Evolutionary conservation across 345 rosid species (phyloP), one percentile per base, ranked within the genome.

Genomic region (Populus euphratica): DNA sequence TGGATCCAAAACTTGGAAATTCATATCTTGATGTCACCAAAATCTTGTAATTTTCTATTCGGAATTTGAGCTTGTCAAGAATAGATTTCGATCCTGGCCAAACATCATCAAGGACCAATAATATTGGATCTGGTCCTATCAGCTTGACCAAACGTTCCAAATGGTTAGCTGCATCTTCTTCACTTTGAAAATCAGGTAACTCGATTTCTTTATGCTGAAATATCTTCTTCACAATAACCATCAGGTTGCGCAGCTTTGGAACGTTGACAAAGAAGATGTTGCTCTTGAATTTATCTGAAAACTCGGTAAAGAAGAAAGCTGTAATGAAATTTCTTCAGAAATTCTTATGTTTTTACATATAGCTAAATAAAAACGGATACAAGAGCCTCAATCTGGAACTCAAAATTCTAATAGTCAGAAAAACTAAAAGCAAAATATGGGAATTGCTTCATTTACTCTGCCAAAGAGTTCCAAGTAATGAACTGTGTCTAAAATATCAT

Each of bases 81-180:
- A 78, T 64, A 75, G 52, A 20, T 35, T 78, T 72, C 50, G 82
- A 76, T 54, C 74, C 74, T 41, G 79, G 25, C 85, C 85, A 78
- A 71, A 82, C 82, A 70, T 82, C 85, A 44, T 82, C 82, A 43
- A 82, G 85, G 70, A 82, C 80, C 65, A 82, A 63, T n/a, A 82
- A 65, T 35, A 71, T 66, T 50, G 74, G 79, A 36, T 33, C 54
- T 44, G 44, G 49, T 8, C 21, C 62, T 27, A 20, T 68, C 27
- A 41, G 35, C 85, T 65, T 56, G 1, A 82, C 18, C 62, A 82
- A 41, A 31, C 21, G 41, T 72, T 78, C 82, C 73, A 82, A 47
- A 68, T 75, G 82, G 75, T 70, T 43, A 21, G 67, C 47, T 17
- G 70, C 82, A 71, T 82, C 85, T 82, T 82, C 72, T 35, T 78